A percentile compares a stretch with the other conserved stretches of the same genome.
Conservation (phyloP, 176 grass and related monocot species). For the Hsuehochloa calcarea region DNA sequence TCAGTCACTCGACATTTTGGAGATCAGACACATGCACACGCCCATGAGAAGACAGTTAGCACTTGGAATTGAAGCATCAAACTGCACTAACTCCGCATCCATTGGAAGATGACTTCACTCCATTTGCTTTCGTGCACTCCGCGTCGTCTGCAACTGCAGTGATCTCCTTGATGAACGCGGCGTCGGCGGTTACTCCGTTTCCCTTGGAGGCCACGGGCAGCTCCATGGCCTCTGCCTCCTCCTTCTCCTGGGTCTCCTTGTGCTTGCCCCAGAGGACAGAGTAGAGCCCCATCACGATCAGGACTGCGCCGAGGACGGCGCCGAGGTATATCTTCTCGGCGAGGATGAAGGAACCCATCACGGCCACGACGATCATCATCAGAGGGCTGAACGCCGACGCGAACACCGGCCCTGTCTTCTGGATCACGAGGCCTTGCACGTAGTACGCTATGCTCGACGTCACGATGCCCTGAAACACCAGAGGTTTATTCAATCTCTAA, state of each 20-base stretch:
- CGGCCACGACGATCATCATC: constrained; percentile 99
- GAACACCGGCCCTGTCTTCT: constrained; percentile 89
- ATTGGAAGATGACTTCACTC: constrained; percentile 40
- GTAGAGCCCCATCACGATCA: constrained; percentile 83
- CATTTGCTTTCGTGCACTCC: constrained; percentile 51
- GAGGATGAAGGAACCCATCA: constrained; percentile 98
- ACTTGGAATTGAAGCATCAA: constrained; percentile 20
- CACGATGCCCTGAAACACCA: constrained; percentile 75
- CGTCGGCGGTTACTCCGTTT: constrained; percentile 35
- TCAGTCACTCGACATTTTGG: constrained; percentile 34
- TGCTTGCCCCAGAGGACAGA: constrained; percentile 91
- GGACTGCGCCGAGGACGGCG: constrained; percentile 70
- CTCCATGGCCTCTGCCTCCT: constrained; percentile 28
- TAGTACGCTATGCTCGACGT: constrained; percentile 96
- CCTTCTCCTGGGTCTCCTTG: constrained; percentile 62
- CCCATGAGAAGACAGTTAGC: constrained; percentile 28
- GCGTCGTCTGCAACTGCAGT: constrained; percentile 28
- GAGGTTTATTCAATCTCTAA: not conserved
- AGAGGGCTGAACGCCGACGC: constrained; percentile 97
- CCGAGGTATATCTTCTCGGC: constrained; percentile 88
- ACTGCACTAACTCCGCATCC: constrained; percentile 44
- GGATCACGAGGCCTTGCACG: constrained; percentile 93
- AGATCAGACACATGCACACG: not conserved
- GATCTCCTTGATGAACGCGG: constrained; percentile 34
- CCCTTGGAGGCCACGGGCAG: constrained; percentile 56